A percentile compares a stretch with the other conserved stretches of the same genome.
These are phyloP conservation scores for Mucor plumbeus DNA, from an alignment of 371 early-diverging fungal species.

Conservation along the genomic window DNA sequence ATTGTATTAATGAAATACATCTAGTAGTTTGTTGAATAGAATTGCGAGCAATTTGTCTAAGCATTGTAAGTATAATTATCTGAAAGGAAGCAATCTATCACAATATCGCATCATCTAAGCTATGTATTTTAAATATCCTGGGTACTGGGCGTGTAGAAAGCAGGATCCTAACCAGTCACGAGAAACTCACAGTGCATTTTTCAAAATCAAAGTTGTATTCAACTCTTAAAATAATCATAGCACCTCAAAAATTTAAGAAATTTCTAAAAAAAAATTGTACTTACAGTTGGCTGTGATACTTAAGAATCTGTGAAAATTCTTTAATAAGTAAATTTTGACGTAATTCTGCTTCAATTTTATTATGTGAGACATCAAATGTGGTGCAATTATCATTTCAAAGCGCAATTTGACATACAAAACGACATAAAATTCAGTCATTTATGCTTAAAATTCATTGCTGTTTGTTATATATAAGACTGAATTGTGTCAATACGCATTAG, in stretches of 20 bases:
- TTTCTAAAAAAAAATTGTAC: not conserved
- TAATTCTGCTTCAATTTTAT: not conserved
- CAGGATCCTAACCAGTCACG: slow-evolving; percentile 1
- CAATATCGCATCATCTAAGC: not conserved
- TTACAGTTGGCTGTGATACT: not conserved
- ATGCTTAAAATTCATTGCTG: too few relatives aligned
- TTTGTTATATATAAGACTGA: too few relatives aligned
- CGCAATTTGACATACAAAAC: too few relatives aligned
- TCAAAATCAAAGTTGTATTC: not conserved
- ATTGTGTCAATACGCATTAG: too few relatives aligned
- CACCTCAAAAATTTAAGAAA: not conserved
- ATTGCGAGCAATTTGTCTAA: slow-evolving; percentile 2
- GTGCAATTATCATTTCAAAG: too few relatives aligned
- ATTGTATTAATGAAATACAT: not conserved
- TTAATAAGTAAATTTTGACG: not conserved
- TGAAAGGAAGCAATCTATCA: not conserved
- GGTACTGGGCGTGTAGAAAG: not conserved
- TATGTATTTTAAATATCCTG: slow-evolving; percentile 2
- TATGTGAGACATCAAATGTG: not conserved
- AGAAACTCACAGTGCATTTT: too few relatives aligned
- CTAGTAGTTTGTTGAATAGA: not conserved
- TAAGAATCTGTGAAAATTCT: not conserved
- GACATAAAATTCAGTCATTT: too few relatives aligned
- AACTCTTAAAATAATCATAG: not conserved
- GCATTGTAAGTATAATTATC: slow-evolving; percentile 4